phyloP scores from a whole-genome alignment of 2,329 filamentous ascomycete species.

The Trichoderma sp. region DNA sequence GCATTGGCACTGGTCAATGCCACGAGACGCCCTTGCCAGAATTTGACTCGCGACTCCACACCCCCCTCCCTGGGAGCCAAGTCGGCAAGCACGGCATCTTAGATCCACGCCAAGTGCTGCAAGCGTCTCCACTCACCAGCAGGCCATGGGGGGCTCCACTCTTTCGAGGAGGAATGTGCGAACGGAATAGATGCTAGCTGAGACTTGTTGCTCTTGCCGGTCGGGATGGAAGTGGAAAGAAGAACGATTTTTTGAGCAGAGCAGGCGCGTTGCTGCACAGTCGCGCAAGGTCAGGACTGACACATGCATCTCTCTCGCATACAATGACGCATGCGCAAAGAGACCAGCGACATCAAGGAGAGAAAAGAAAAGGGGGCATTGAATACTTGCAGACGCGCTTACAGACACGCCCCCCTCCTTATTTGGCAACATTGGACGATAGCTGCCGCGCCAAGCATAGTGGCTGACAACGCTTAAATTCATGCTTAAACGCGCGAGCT shows the following conservation, averaged over 20 bases:
- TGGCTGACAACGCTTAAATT: conserved; percentile 55
- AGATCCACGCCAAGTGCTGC: conserved; percentile 24
- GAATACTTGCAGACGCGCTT: background rate
- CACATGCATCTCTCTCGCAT: no score
- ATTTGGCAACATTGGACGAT: conserved; percentile 25
- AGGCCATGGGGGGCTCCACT: background rate
- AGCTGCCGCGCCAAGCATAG: conserved; percentile 45
- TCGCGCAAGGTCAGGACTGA: no score
- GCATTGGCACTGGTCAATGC: conserved; percentile 18
- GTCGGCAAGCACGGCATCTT: conserved; percentile 29
- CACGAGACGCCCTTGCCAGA: conserved; percentile 24
- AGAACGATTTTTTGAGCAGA: no score
- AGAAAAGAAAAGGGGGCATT: background rate
- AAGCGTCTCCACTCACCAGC: conserved; percentile 15
- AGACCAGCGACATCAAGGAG: background rate
- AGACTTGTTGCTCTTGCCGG: no score
- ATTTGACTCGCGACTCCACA: conserved; percentile 5
- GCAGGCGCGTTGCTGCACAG: no score
- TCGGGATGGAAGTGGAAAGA: no score
- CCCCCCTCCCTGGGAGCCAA: conserved; percentile 25
- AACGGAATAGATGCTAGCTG: background rate
- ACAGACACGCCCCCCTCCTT: conserved; percentile 9
- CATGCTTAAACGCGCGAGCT: conserved; percentile 50
- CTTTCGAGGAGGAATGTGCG: conserved; percentile 10
- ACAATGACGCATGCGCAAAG: no score